phyloP scores from a whole-genome alignment of 202 grass and related monocot genomes.

The Miscanthus sacchariflorus region DNA sequence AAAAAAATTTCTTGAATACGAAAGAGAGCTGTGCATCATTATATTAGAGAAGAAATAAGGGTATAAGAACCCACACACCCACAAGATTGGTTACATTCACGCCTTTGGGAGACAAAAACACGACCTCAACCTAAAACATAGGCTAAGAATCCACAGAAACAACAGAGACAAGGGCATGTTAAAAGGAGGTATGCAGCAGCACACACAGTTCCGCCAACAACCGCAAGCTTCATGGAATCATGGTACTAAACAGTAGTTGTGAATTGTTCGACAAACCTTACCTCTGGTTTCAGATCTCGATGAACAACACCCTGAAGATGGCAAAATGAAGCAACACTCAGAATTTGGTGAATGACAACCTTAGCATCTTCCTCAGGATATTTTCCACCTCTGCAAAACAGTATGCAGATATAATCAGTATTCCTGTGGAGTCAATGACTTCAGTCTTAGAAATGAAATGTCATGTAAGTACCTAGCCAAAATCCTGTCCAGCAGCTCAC shows the following conservation, averaged over 20 bases:
- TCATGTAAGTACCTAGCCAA: conserved; percentile 70
- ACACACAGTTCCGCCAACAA: conserved; percentile 5
- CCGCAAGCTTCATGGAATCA: not conserved
- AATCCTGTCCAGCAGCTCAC: conserved; percentile 90
- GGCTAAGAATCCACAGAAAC: conserved; percentile 28
- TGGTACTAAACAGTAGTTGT: not conserved
- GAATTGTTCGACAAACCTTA: conserved; percentile 36
- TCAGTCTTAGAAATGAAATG: conserved; percentile 38
- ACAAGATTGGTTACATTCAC: not conserved
- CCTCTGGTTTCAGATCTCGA: conserved; percentile 96
- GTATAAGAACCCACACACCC: not conserved
- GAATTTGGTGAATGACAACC: conserved; percentile 83
- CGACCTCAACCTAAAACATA: not conserved
- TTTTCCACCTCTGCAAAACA: conserved; percentile 79
- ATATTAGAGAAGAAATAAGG: not conserved
- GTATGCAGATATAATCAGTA: conserved; percentile 31
- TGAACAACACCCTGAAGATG: conserved; percentile 99
- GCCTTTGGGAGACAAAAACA: not conserved
- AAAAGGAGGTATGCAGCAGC: conserved; percentile 22
- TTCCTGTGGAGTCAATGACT: conserved; percentile 13
- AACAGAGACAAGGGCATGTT: conserved; percentile 3
- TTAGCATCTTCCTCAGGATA: conserved; percentile 96
- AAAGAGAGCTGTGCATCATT: not conserved
- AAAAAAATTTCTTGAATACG: not conserved
- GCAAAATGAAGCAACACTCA: conserved; percentile 88